These are phyloP conservation scores for Penicillium occitanis DNA, from an alignment of 2,329 filamentous ascomycete genomes.

Conservation along the genomic window DNA sequence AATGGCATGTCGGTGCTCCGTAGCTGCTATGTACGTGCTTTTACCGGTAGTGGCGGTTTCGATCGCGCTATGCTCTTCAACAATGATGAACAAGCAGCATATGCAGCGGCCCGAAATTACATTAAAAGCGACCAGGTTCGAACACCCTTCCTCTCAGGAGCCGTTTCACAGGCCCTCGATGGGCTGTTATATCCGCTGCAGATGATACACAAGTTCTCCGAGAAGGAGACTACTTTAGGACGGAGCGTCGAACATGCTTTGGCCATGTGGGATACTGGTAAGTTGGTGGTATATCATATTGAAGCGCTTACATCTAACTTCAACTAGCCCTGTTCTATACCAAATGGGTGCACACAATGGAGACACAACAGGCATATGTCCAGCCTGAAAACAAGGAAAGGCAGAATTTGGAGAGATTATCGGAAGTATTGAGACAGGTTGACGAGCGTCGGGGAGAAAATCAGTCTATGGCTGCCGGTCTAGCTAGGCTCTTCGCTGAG, in stretches of 20 bases:
- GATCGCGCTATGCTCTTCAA: constrained; percentile 33
- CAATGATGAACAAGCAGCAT: constrained; percentile 29
- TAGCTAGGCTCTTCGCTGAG: constrained; percentile 30
- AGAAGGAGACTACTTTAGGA: constrained; percentile 35
- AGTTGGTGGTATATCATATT: constrained; percentile 12
- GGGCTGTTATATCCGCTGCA: constrained; percentile 31
- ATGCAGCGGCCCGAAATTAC: constrained; percentile 28
- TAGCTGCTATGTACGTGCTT: constrained; percentile 34
- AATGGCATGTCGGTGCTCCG: constrained; percentile 36
- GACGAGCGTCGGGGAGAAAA: constrained; percentile 26
- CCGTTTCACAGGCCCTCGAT: constrained; percentile 32
- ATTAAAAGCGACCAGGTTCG: constrained; percentile 28
- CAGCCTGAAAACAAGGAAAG: constrained; percentile 27
- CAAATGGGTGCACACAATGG: constrained; percentile 36
- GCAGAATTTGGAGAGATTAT: constrained; percentile 29
- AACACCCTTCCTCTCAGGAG: constrained; percentile 29
- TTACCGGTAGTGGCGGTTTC: constrained; percentile 30
- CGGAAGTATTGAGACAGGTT: constrained; percentile 28
- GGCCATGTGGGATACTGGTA: constrained; percentile 35
- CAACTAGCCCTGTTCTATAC: constrained; percentile 31
- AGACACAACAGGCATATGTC: constrained; percentile 24
- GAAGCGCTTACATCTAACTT: neutral
- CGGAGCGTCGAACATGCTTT: constrained; percentile 38
- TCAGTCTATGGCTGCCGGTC: constrained; percentile 28
- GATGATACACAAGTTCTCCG: constrained; percentile 30